Percentiles rank a stretch among this genome's conserved stretches.
Evolutionary conservation across 2,329 filamentous ascomycete genomes (phyloP).

Genomic region (Sporothrix humicola): DNA sequence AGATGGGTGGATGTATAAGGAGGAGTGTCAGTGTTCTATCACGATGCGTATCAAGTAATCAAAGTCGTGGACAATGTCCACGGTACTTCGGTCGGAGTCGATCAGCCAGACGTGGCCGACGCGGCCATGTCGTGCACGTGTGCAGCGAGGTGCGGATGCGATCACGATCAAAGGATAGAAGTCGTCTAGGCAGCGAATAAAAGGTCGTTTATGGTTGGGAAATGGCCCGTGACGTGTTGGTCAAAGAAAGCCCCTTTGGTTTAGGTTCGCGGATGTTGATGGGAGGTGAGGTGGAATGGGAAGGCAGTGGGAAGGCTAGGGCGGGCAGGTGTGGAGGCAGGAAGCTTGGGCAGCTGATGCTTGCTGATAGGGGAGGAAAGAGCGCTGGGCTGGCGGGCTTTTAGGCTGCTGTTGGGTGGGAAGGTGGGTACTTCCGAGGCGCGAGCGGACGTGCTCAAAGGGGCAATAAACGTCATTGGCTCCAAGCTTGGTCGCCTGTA

Average conservation of each 20-base stretch:
- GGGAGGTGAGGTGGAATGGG: slow-evolving; percentile 6
- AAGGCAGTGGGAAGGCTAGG: slow-evolving; percentile 19
- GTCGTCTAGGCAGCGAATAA: background rate
- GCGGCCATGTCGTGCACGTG: slow-evolving; percentile 29
- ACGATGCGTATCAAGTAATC: background rate
- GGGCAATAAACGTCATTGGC: slow-evolving; percentile 14
- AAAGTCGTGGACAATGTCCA: background rate
- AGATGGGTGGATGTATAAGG: background rate
- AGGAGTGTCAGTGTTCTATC: background rate
- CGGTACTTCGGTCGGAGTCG: background rate
- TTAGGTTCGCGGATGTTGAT: background rate
- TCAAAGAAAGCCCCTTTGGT: background rate
- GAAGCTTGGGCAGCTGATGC: slow-evolving; percentile 16
- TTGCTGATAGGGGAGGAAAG: slow-evolving; percentile 7
- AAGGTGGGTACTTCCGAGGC: slow-evolving; percentile 9
- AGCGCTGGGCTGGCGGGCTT: background rate
- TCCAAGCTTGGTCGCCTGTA: background rate
- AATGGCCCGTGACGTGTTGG: background rate
- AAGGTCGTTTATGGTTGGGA: background rate
- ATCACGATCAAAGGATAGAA: background rate
- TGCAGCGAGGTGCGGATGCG: background rate
- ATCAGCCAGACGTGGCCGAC: slow-evolving; percentile 32
- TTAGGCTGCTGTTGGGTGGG: background rate
- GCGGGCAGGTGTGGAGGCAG: background rate
- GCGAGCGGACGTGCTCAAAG: slow-evolving; percentile 1